These are phyloP conservation scores for Cytauxzoon felis DNA, from an alignment of 169 alveolate species.

Conservation along the genomic window DNA sequence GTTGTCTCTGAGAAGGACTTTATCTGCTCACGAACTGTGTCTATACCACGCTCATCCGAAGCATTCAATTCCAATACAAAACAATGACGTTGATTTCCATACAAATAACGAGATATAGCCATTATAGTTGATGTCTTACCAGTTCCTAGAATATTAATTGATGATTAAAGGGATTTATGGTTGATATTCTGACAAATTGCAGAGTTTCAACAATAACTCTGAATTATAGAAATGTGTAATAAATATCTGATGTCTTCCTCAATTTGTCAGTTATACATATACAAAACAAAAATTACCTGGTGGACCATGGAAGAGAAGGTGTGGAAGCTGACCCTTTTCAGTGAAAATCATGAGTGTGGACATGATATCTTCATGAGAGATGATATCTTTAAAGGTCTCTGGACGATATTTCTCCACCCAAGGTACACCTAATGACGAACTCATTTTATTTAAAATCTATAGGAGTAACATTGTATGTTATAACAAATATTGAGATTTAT, in stretches of 20 bases:
- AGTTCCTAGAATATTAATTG: conserved; percentile 67
- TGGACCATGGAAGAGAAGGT: conserved; percentile 94
- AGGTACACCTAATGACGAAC: conserved; percentile 42
- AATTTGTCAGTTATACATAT: too few species aligned
- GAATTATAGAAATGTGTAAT: too few species aligned
- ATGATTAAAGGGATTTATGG: background rate
- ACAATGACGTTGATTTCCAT: conserved; percentile 78
- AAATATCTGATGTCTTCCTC: too few species aligned
- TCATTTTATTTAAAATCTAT: conserved; percentile 19
- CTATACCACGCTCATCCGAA: conserved; percentile 97
- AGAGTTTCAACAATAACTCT: background rate
- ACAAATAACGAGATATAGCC: conserved; percentile 90
- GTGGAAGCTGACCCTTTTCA: conserved; percentile 92
- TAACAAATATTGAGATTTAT: background rate
- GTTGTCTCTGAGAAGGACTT: conserved; percentile 89
- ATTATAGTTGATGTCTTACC: conserved; percentile 91
- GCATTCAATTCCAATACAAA: conserved; percentile 93
- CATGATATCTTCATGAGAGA: conserved; percentile 92
- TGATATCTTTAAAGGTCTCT: conserved; percentile 84
- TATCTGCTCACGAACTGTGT: conserved; percentile 93
- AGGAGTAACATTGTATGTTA: background rate
- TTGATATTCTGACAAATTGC: too few species aligned
- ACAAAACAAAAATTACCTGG: conserved; percentile 83
- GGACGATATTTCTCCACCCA: conserved; percentile 97
- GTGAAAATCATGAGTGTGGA: conserved; percentile 87